phyloP scores from a whole-genome alignment of 2,329 filamentous ascomycete genomes.

The Penicillium sp. region DNA sequence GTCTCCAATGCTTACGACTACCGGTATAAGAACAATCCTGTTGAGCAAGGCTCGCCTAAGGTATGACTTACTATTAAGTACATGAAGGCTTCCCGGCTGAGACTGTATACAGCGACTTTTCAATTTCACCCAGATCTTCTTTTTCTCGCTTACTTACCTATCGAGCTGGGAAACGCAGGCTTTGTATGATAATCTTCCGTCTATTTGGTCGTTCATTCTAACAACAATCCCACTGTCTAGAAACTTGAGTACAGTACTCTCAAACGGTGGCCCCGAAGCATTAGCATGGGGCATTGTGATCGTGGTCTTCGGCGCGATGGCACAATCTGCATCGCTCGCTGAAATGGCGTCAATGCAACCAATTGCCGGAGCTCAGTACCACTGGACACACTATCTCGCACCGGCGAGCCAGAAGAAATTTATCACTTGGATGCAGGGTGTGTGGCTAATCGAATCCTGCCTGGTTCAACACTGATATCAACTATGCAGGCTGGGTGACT shows the following conservation, averaged over 20 bases:
- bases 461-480: not conserved
- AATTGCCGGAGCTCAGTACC: slow-evolving; percentile 45
- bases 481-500: slow-evolving; percentile 40
- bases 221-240: not conserved
- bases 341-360: slow-evolving; percentile 45
- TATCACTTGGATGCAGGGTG: slow-evolving; percentile 35
- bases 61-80: not conserved
- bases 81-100: not conserved
- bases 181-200: slow-evolving; percentile 1
- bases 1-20: not conserved
- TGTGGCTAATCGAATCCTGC: slow-evolving; percentile 5
- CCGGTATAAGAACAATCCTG: not conserved
- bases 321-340: slow-evolving; percentile 33
- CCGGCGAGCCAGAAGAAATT: slow-evolving; percentile 31
- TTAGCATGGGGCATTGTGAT: slow-evolving; percentile 28
- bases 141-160: slow-evolving; percentile 13
- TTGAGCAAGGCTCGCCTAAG: slow-evolving; percentile 1
- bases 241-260: slow-evolving; percentile 9
- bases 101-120: slow-evolving; percentile 8
- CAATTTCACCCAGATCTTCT: slow-evolving; percentile 15
- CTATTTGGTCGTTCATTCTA: not conserved
- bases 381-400: slow-evolving; percentile 42
- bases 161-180: slow-evolving; percentile 16
- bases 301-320: slow-evolving; percentile 26
- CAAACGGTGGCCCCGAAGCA: slow-evolving; percentile 28